Evolutionary conservation across 1,284 basidiomycete species (phyloP), one percentile per base, ranked within the genome.

Genomic region (Laetiporus sulphureus): DNA sequence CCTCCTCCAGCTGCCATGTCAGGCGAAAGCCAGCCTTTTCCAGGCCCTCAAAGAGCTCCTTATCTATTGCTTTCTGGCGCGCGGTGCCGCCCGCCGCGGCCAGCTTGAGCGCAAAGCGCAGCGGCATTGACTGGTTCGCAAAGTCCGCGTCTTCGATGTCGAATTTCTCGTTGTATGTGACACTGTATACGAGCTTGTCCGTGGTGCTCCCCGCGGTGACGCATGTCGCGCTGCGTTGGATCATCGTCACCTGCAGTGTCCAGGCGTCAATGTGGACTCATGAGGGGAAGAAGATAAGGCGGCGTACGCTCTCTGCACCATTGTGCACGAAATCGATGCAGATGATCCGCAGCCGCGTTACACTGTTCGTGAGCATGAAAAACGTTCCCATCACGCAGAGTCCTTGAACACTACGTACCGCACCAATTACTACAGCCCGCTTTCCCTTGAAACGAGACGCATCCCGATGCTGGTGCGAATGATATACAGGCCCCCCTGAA

Each of bases 221-320:
- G 27, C 30, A 46, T 10, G 44, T 46, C 8, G 40, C 11, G 13
- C 32, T 20, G 5, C 44, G 44, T 19, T 46, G 44, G 4, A 38
- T 16, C 42, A 44, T 44, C 2, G 42, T 44, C 2, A 40, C 38
- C 25, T 42, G 19, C 24, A 7, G 19, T 18, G 18, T 19, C n/a
- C n/a, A n/a, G n/a, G n/a, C n/a, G n/a, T n/a, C n/a, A n/a, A 37
- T 8, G 8, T 8, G 8, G 21, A 24, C 6, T 38, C 11, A n/a
- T 5, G 6, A 22, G 12, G 7, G n/a, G 4, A n/a, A 4, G n/a
- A 36, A 3, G 10, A n/a, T 21, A 20, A 33, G 7, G n/a, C 20
- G 11, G 36, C 40, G 11, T 31, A 41, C 40, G 16, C 34, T 36
- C 7, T 21, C 10, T 29, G 40, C 40, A 13, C 33, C 40, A 22